A percentile compares a stretch with the other conserved stretches of the same genome.
Evolutionary conservation across 225 moss, liverwort and hornwort genomes (phyloP).

Genomic region (Pseudisothecium myosuroides): DNA sequence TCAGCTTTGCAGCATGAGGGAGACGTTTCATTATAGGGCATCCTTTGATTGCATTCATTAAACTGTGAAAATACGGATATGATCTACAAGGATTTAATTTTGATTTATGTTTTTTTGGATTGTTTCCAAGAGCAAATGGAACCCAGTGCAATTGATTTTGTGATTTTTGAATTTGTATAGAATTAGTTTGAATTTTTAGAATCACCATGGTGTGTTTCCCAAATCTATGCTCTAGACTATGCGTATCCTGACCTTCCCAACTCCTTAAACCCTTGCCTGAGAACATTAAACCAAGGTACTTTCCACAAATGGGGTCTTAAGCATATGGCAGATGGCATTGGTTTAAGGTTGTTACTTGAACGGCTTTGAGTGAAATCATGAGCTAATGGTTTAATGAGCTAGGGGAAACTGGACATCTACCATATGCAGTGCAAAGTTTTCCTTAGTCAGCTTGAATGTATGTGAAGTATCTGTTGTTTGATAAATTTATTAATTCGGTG

Average conservation of each 20-base stretch:
- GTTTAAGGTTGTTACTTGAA: background rate
- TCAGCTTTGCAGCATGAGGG: background rate
- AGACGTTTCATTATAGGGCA: background rate
- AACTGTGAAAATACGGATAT: too few species aligned
- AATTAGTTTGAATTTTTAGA: background rate
- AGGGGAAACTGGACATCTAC: background rate
- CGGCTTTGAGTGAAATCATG: background rate
- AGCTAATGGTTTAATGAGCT: background rate
- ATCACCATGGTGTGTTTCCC: background rate
- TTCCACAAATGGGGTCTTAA: background rate
- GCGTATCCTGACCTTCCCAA: background rate
- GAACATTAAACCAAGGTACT: background rate
- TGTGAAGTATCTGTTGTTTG: background rate
- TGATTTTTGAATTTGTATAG: background rate
- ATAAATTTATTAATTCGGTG: background rate
- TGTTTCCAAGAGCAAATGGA: background rate
- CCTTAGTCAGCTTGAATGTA: background rate
- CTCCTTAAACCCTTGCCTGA: background rate
- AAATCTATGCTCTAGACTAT: background rate
- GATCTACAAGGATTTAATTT: background rate
- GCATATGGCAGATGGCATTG: background rate
- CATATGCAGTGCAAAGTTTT: too few species aligned
- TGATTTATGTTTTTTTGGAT: background rate
- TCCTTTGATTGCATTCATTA: background rate
- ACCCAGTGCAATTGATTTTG: background rate